These are phyloP conservation scores for Pythium folliculosum DNA, from an alignment of 352 stramenopile species.

Conservation along the genomic window DNA sequence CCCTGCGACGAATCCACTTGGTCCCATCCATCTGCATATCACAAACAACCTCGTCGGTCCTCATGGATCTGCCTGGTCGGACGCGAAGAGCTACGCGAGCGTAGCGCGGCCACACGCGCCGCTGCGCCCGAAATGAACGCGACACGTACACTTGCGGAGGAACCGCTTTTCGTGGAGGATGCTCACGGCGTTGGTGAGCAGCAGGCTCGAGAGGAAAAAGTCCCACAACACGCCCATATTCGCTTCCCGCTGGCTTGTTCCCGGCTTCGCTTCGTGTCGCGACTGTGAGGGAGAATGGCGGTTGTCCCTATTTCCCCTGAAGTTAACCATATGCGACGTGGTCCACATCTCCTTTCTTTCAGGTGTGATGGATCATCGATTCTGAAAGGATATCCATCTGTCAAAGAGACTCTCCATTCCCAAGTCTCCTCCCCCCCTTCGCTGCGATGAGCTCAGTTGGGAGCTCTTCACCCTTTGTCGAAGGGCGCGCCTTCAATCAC, in stretches of 20 bases:
- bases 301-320: background rate
- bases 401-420: background rate
- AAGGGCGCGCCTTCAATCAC: background rate
- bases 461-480: background rate
- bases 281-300: background rate
- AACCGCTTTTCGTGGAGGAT: conserved; percentile 90
- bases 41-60: background rate
- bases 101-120: too few species aligned
- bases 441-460: background rate
- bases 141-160: conserved; percentile 70
- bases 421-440: too few species aligned
- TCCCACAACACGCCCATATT: conserved; percentile 87
- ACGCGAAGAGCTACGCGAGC: too few species aligned
- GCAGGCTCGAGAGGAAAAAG: conserved; percentile 84
- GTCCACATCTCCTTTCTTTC: conserved; percentile 6
- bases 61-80: too few species aligned
- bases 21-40: conserved; percentile 76
- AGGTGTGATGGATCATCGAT: conserved; percentile 4
- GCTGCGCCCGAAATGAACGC: background rate
- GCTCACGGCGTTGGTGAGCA: conserved; percentile 86
- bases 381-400: background rate
- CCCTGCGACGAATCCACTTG: conserved; percentile 78
- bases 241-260: background rate
- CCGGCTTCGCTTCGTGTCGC: conserved; percentile 17
- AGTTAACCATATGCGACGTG: conserved; percentile 5